Percentiles rank a stretch among this genome's conserved stretches.
Evolutionary conservation across 2,329 filamentous ascomycete genomes (phyloP).

Genomic region (Xylariaceae sp.): DNA sequence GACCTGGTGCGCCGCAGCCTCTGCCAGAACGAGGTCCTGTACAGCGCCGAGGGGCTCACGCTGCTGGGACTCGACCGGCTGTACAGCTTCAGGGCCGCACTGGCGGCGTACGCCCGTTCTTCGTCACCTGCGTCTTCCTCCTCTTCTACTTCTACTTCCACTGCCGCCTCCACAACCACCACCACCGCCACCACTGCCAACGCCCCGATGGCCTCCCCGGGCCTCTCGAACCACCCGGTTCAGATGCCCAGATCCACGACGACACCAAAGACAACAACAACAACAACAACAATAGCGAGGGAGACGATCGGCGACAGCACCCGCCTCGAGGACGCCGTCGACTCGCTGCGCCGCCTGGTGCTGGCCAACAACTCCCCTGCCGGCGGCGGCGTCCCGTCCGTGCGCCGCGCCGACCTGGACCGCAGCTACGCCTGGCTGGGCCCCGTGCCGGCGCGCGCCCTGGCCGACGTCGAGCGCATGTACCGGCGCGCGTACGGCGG

Average conservation of each 20-base stretch:
- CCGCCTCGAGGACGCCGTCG: constrained; percentile 53
- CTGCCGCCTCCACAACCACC: no score
- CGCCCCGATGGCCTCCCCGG: constrained; percentile 21
- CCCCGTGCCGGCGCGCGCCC: constrained; percentile 36
- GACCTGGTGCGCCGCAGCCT: constrained; percentile 50
- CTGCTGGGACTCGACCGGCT: constrained; percentile 53
- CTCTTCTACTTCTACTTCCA: no score
- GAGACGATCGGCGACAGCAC: constrained; percentile 7
- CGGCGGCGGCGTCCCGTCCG: constrained; percentile 39
- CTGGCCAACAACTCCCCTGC: no score
- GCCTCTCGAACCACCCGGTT: constrained; percentile 13
- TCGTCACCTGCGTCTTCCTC: constrained; percentile 1
- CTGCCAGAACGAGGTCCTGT: constrained; percentile 53
- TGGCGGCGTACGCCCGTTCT: constrained; percentile 48
- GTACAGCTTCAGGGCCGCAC: constrained; percentile 56
- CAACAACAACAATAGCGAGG: no score
- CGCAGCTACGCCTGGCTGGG: constrained; percentile 52
- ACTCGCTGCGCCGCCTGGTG: constrained; percentile 55
- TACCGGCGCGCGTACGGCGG: constrained; percentile 52
- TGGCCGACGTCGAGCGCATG: constrained; percentile 48
- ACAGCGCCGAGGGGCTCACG: constrained; percentile 51
- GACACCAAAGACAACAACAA: no score
- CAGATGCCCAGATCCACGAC: constrained; percentile 5
- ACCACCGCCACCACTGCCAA: constrained; percentile 10
- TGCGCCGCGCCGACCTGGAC: constrained; percentile 44